Evolutionary conservation across 768 basidiomycete species (phyloP).

Genomic region (Ramaria rubella): DNA sequence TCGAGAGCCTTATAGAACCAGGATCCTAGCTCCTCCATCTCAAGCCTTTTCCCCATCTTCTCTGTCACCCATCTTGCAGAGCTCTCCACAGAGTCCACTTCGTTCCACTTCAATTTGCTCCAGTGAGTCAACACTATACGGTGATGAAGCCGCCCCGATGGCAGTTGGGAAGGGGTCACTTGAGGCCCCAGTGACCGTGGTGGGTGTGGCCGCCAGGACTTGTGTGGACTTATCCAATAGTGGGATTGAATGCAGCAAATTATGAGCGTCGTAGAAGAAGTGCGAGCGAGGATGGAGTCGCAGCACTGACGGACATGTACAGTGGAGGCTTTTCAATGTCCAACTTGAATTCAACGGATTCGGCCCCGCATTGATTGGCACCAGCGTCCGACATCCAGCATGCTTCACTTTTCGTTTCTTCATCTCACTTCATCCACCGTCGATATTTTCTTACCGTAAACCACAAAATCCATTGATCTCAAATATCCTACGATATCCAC

Average conservation of each 20-base stretch:
- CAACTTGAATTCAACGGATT: too few species aligned
- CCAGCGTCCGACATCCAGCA: too few species aligned
- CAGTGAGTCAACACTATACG: slow-evolving; percentile 61
- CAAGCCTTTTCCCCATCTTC: slow-evolving; percentile 46
- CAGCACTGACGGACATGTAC: slow-evolving; percentile 9
- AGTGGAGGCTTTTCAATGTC: neutral
- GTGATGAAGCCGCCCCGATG: slow-evolving; percentile 59
- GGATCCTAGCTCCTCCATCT: slow-evolving; percentile 17
- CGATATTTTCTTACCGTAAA: too few species aligned
- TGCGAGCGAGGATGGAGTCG: slow-evolving; percentile 62
- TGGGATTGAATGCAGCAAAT: slow-evolving; percentile 73
- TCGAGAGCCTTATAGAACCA: slow-evolving; percentile 40
- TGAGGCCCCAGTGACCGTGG: slow-evolving; percentile 81
- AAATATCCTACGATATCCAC: neutral
- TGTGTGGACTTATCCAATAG: slow-evolving; percentile 72
- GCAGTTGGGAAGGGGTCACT: slow-evolving; percentile 68
- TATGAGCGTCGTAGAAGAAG: slow-evolving; percentile 74
- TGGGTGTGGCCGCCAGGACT: slow-evolving; percentile 61
- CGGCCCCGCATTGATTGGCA: too few species aligned
- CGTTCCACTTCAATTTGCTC: slow-evolving; percentile 74
- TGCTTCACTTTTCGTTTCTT: too few species aligned
- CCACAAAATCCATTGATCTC: too few species aligned
- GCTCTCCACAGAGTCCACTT: slow-evolving; percentile 51
- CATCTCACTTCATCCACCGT: too few species aligned
- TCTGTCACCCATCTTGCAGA: slow-evolving; percentile 65